phyloP scores from a whole-genome alignment of 2,329 filamentous ascomycete species.

The Talaromyces pinophilus region DNA sequence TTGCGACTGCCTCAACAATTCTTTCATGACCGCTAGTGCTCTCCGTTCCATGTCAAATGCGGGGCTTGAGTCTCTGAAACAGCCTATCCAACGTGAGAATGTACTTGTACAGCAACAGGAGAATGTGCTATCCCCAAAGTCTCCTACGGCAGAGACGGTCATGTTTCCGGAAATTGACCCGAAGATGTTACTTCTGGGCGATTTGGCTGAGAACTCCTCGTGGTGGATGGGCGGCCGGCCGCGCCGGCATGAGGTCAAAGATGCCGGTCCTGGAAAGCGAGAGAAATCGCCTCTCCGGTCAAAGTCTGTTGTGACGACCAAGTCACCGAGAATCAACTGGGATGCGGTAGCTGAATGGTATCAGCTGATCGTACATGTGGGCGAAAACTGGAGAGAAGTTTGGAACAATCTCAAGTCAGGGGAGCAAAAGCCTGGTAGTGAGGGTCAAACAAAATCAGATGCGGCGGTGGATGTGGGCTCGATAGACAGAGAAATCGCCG shows the following conservation, averaged over 20 bases:
- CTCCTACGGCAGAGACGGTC: conserved; percentile 4
- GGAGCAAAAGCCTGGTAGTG: conserved; percentile 33
- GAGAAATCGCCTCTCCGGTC: conserved; percentile 35
- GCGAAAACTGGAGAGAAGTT: conserved; percentile 63
- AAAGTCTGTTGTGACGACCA: conserved; percentile 53
- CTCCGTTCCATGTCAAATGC: conserved; percentile 32
- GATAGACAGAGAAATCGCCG: conserved; percentile 56
- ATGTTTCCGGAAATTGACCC: conserved; percentile 62
- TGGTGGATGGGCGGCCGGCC: conserved; percentile 73
- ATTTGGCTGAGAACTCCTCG: conserved; percentile 76
- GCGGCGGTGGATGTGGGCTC: conserved; percentile 45
- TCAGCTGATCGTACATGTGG: conserved; percentile 66
- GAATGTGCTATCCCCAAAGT: background rate
- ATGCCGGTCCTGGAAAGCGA: conserved; percentile 32
- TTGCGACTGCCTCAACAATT: conserved; percentile 71
- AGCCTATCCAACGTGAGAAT: background rate
- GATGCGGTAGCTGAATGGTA: conserved; percentile 72
- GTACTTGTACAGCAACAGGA: background rate
- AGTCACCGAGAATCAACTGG: conserved; percentile 76
- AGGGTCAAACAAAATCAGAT: background rate
- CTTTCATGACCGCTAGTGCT: conserved; percentile 63
- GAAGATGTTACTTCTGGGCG: conserved; percentile 71
- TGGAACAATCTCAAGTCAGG: conserved; percentile 50
- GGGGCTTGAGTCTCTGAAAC: background rate
- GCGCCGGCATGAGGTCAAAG: conserved; percentile 36